These are phyloP conservation scores for Zancudomyces culisetae DNA, from an alignment of 371 early-diverging fungal genomes.

Conservation along the genomic window DNA sequence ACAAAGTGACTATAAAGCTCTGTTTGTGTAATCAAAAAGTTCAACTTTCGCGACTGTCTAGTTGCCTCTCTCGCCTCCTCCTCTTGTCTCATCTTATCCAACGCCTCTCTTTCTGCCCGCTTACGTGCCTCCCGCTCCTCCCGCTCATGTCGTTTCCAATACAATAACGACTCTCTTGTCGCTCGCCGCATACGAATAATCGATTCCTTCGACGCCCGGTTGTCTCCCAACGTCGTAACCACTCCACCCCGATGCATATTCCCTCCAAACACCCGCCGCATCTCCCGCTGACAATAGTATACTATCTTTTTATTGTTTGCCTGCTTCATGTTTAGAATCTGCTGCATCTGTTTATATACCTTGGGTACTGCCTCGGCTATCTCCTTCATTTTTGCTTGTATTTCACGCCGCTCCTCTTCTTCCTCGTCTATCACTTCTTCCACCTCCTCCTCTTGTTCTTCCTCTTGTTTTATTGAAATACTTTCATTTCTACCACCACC, in stretches of 20 bases:
- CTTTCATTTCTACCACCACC: too few species aligned
- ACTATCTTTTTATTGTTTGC: constrained; percentile 19
- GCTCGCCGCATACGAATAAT: constrained; percentile 15
- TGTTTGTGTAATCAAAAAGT: constrained; percentile 81
- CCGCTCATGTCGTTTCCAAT: constrained; percentile 71
- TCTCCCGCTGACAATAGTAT: constrained; percentile 24
- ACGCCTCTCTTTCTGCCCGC: constrained; percentile 52
- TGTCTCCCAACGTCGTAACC: neutral
- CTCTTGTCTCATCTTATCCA: constrained; percentile 80
- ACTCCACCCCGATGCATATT: constrained; percentile 1
- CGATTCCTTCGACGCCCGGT: constrained; percentile 21
- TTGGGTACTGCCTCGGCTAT: constrained; percentile 18
- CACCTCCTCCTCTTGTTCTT: neutral
- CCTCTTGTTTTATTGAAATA: neutral
- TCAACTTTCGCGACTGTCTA: too few species aligned
- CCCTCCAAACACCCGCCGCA: constrained; percentile 14
- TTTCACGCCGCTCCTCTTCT: neutral
- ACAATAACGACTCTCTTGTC: constrained; percentile 46
- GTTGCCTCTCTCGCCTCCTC: constrained; percentile 88
- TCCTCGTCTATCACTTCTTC: neutral
- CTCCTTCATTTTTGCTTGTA: neutral
- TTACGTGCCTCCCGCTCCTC: constrained; percentile 82
- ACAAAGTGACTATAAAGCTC: constrained; percentile 73
- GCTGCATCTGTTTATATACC: constrained; percentile 16
- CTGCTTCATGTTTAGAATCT: constrained; percentile 10